Conservation (phyloP, 225 moss, liverwort and hornwort genomes). For the Lunularia cruciata region DNA sequence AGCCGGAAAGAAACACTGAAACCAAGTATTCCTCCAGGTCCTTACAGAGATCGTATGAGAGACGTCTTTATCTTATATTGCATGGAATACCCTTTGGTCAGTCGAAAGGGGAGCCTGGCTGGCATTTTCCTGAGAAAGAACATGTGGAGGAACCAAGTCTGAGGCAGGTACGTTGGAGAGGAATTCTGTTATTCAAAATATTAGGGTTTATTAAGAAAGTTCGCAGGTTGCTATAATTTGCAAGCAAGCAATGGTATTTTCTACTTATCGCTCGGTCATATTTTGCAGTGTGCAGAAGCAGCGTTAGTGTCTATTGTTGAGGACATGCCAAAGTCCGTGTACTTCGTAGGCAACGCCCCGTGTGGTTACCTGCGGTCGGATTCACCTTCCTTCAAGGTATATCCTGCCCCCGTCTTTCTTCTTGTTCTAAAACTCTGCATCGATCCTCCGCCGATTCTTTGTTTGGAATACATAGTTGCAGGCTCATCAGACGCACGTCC, state of each 20-base stretch:
- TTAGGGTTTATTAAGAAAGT: not conserved
- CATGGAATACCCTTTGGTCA: constrained; percentile 64
- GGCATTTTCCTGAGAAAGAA: constrained; percentile 93
- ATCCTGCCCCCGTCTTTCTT: too few species aligned
- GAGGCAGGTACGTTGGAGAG: constrained; percentile 48
- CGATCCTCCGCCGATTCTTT: too few species aligned
- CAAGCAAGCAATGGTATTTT: not conserved
- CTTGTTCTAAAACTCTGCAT: too few species aligned
- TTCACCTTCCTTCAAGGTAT: constrained; percentile 61
- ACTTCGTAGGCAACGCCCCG: constrained; percentile 85
- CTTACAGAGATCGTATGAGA: constrained; percentile 66
- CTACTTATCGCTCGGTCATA: not conserved
- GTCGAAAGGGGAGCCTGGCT: constrained; percentile 58
- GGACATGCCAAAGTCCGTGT: constrained; percentile 56
- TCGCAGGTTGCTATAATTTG: not conserved
- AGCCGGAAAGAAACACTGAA: too few species aligned
- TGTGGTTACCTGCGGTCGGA: constrained; percentile 66
- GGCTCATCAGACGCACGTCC: too few species aligned
- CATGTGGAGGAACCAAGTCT: constrained; percentile 74
- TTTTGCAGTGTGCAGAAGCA: constrained; percentile 73
- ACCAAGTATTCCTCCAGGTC: too few species aligned
- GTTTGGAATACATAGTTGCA: too few species aligned
- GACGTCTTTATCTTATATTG: constrained; percentile 81
- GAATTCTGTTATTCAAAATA: not conserved
- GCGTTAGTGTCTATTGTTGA: constrained; percentile 58